Base-by-base conservation (phyloP, 257 asterid genomes). In the Prunella vulgaris region DNA sequence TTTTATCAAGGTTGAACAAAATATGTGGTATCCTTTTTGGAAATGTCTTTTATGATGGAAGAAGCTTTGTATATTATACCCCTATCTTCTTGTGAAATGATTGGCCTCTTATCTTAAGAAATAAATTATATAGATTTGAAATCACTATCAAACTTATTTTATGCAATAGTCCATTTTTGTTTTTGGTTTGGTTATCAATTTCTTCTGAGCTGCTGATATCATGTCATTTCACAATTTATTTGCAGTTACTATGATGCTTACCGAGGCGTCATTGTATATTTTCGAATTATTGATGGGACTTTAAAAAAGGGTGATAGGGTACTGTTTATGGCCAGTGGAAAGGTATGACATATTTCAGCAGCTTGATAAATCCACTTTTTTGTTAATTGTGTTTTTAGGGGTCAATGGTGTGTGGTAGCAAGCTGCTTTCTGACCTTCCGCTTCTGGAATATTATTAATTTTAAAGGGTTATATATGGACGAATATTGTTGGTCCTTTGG, bases 201-300 rank as follows among this genome's bases (percentile, higher is more conserved):
- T 46, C 65, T 37, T 67, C 24, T 72, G 70, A 62, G 71, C 64
- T 78, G 65, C 72, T 78, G 67, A 78, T 30, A 66, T 24, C 56
- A 58, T 69, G 10, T 61, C 22, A 10, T 75, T 74, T 64, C 33
- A 59, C 48, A 64, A 38, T 42, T 37, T 76, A 28, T 81, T 66
- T 70, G 77, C 85, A 93, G 99, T 82, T 94, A 94, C 76, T 94
- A 87, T 80, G 99, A 94, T 86, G 79, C 99, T 64, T 94, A 90
- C 79, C 83, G 99, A 35, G 97, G 99, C 12, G 96, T 94, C 80
- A 85, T 94, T 79, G 99, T 94, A 49, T 93, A 93, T 79, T 93
- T 93, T 76, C 95, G 99, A 62, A 67, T 90, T 72, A 86, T 89
- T 82, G 99, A 93, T 81, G 99, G 99, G 82, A 78, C 88, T 46